phyloP scores from a whole-genome alignment of 495 filamentous ascomycete genomes.

The Aspergillus panamensis region DNA sequence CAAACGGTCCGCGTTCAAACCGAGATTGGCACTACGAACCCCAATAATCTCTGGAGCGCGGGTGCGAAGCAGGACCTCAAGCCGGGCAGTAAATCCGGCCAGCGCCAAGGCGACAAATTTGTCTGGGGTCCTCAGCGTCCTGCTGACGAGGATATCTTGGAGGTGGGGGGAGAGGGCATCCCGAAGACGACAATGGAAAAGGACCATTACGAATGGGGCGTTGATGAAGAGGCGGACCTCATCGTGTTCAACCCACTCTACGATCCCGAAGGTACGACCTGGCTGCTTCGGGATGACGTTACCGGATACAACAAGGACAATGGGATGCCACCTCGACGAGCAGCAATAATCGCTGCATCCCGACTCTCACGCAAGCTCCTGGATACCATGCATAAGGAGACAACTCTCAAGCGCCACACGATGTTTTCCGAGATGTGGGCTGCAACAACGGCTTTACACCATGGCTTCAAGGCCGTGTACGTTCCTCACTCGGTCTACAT shows the following conservation, averaged over 20 bases:
- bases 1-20: constrained; percentile 90
- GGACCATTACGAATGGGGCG: constrained; percentile 82
- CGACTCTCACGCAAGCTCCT: constrained; percentile 81
- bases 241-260: constrained; percentile 94
- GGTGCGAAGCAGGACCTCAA: constrained; percentile 36
- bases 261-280: constrained; percentile 82
- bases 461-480: constrained; percentile 93
- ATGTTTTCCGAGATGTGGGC: constrained; percentile 99
- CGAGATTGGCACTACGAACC: constrained; percentile 70
- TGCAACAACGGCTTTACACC: constrained; percentile 78
- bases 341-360: constrained; percentile 81
- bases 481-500: constrained; percentile 89
- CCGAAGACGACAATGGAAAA: constrained; percentile 70
- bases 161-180: constrained; percentile 64
- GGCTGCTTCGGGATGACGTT: constrained; percentile 81
- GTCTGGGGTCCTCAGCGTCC: constrained; percentile 86
- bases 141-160: constrained; percentile 60
- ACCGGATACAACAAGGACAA: constrained; percentile 78
- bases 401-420: constrained; percentile 71
- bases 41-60: constrained; percentile 67
- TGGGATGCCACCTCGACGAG: constrained; percentile 71
- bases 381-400: constrained; percentile 85
- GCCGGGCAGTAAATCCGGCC: constrained; percentile 39
- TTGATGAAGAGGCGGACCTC: constrained; percentile 88
- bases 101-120: constrained; percentile 59